Percentiles rank a stretch among this genome's conserved stretches.
phyloP scores from a whole-genome alignment of 1,284 basidiomycete genomes.

The Rhodofomes roseus region DNA sequence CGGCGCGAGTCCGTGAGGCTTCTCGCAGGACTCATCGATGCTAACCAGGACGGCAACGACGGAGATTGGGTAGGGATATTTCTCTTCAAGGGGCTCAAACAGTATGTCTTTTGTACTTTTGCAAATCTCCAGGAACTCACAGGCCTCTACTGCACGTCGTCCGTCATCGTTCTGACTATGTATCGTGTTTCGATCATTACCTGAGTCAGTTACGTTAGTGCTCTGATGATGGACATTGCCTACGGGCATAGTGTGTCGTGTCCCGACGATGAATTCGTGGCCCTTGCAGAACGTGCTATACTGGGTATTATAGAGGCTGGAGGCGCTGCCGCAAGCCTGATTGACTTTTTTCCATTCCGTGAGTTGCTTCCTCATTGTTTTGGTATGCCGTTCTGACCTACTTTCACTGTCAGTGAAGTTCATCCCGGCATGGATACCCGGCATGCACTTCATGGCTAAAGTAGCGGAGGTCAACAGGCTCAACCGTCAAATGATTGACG shows the following conservation, averaged over 20 bases:
- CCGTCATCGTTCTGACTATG: neutral
- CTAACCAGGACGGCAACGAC: neutral
- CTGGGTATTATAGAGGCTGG: slow-evolving; percentile 15
- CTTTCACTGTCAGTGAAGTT: slow-evolving; percentile 9
- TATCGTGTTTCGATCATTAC: too few relatives aligned
- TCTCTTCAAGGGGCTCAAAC: slow-evolving; percentile 13
- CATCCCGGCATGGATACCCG: slow-evolving; percentile 18
- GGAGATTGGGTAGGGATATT: neutral
- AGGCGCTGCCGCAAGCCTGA: slow-evolving; percentile 12
- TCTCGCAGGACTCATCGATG: slow-evolving; percentile 15
- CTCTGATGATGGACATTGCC: slow-evolving; percentile 36
- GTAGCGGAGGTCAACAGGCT: slow-evolving; percentile 9
- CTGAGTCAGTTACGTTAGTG: slow-evolving; percentile 25
- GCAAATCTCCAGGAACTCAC: too few relatives aligned
- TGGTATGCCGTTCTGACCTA: too few relatives aligned
- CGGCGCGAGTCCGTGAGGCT: slow-evolving; percentile 13
- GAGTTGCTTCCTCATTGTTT: too few relatives aligned
- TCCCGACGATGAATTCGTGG: slow-evolving; percentile 19
- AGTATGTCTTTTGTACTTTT: slow-evolving; percentile 5
- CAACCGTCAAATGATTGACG: slow-evolving; percentile 11
- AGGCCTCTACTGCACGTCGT: too few relatives aligned
- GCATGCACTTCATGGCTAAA: slow-evolving; percentile 14
- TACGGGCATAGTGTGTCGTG: slow-evolving; percentile 23
- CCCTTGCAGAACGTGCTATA: slow-evolving; percentile 41
- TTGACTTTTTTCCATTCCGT: slow-evolving; percentile 24